phyloP scores from a whole-genome alignment of 2,329 filamentous ascomycete species.

The Ceratocystiopsis minuta region DNA sequence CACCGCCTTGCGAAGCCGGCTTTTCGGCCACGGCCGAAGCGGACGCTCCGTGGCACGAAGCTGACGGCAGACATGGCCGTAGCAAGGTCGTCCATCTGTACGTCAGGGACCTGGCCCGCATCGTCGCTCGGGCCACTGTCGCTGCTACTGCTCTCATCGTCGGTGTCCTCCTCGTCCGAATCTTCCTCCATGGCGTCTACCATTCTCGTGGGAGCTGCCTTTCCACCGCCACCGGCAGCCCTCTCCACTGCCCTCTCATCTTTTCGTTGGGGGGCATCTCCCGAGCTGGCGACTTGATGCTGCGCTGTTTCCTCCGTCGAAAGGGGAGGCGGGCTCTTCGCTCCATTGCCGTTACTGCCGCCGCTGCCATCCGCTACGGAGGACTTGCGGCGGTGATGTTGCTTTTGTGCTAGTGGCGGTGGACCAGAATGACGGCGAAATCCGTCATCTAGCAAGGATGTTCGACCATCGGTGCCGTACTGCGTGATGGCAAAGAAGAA shows the following conservation, averaged over 20 bases:
- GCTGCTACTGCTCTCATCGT: too few species aligned
- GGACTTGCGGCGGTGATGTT: constrained; percentile 26
- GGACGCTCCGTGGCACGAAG: constrained; percentile 50
- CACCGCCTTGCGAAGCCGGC: constrained; percentile 34
- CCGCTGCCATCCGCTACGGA: constrained; percentile 13
- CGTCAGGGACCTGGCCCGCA: constrained; percentile 3
- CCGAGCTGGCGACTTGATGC: background rate
- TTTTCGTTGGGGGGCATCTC: too few species aligned
- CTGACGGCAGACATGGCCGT: constrained; percentile 53
- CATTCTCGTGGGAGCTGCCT: too few species aligned
- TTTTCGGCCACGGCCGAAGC: constrained; percentile 41
- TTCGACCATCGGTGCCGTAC: constrained; percentile 72
- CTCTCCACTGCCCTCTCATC: too few species aligned
- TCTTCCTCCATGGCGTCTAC: too few species aligned
- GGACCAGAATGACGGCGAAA: constrained; percentile 3
- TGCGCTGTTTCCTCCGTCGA: background rate
- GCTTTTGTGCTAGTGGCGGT: constrained; percentile 10
- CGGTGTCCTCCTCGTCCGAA: too few species aligned
- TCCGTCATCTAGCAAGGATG: constrained; percentile 54
- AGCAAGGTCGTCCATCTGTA: constrained; percentile 39
- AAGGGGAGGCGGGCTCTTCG: too few species aligned
- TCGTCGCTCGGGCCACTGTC: background rate
- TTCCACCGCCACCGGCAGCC: too few species aligned
- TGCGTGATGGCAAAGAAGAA: constrained; percentile 81
- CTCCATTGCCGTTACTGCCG: too few species aligned